Conservation (phyloP, 2,329 filamentous ascomycete genomes). For the Paraphoma sp. region DNA sequence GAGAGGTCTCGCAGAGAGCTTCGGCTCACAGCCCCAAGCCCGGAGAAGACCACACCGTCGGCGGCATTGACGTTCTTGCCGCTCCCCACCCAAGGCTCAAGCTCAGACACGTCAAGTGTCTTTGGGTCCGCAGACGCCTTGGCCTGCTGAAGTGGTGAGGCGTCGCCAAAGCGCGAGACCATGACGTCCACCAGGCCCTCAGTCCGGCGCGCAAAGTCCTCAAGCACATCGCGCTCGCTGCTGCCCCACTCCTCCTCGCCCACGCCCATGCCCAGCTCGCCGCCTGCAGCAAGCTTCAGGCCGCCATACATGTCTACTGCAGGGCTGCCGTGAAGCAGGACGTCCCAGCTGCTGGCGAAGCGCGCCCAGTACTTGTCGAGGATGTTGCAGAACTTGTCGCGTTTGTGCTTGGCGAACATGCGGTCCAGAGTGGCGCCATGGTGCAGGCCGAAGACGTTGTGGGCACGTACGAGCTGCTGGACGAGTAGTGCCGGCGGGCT, state of each 20-base stretch:
- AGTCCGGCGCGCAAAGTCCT: slow-evolving; percentile 80
- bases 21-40: slow-evolving; percentile 74
- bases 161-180: slow-evolving; percentile 82
- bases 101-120: slow-evolving; percentile 21
- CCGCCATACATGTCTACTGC: slow-evolving; percentile 79
- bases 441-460: slow-evolving; percentile 85
- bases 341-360: slow-evolving; percentile 76
- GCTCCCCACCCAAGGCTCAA: slow-evolving; percentile 74
- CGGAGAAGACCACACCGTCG: slow-evolving; percentile 88
- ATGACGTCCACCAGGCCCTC: slow-evolving; percentile 88
- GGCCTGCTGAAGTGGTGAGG: slow-evolving; percentile 39
- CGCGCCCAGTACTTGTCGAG: slow-evolving; percentile 83
- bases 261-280: slow-evolving; percentile 91
- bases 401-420: slow-evolving; percentile 69
- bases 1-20: slow-evolving; percentile 75
- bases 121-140: slow-evolving; percentile 36
- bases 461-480: slow-evolving; percentile 81
- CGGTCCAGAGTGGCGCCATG: slow-evolving; percentile 77
- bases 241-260: slow-evolving; percentile 96
- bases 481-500: slow-evolving; percentile 80
- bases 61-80: slow-evolving; percentile 71
- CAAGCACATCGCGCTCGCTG: slow-evolving; percentile 89
- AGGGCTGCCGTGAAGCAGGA: slow-evolving; percentile 89
- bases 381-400: slow-evolving; percentile 73
- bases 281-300: slow-evolving; percentile 86